These are phyloP conservation scores for Urochloa ruziziensis DNA, from an alignment of 176 grass and related monocot species.

Conservation along the genomic window DNA sequence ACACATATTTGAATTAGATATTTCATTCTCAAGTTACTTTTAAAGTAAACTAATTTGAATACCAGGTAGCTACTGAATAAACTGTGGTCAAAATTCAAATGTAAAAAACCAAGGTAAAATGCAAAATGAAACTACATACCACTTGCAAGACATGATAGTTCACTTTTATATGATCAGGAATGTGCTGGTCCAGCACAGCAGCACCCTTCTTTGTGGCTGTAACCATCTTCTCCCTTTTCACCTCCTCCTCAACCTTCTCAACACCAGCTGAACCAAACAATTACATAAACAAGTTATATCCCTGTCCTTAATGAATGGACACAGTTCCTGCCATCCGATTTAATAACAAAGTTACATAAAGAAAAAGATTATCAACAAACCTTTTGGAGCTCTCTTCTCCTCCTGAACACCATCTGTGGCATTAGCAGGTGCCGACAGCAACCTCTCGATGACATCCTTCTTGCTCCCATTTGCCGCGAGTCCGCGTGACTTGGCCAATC, in stretches of 20 bases:
- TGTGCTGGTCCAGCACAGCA: constrained; percentile 70
- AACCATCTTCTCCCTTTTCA: constrained; percentile 73
- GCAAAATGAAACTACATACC: constrained; percentile 41
- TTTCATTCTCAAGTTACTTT: background rate
- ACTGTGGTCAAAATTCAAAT: background rate
- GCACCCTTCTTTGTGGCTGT: constrained; percentile 81
- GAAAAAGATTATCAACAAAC: constrained; percentile 22
- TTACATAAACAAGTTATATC: background rate
- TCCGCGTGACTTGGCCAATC: constrained; percentile 50
- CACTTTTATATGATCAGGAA: constrained; percentile 74
- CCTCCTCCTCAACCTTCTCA: constrained; percentile 43
- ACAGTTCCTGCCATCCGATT: background rate
- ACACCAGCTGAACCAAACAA: constrained; percentile 32
- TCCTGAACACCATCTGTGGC: constrained; percentile 37
- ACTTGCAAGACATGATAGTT: constrained; percentile 83
- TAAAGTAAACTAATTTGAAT: background rate
- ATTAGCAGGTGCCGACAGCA: constrained; percentile 34
- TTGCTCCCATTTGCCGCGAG: constrained; percentile 50
- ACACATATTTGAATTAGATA: background rate
- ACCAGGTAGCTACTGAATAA: background rate
- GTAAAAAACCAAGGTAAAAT: background rate
- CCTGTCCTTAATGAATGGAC: background rate
- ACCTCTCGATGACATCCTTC: constrained; percentile 55
- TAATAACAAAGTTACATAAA: background rate
- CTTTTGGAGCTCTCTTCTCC: constrained; percentile 11